Evolutionary conservation across 345 rosid genomes (phyloP).

Genomic region (Arabis alpina): DNA sequence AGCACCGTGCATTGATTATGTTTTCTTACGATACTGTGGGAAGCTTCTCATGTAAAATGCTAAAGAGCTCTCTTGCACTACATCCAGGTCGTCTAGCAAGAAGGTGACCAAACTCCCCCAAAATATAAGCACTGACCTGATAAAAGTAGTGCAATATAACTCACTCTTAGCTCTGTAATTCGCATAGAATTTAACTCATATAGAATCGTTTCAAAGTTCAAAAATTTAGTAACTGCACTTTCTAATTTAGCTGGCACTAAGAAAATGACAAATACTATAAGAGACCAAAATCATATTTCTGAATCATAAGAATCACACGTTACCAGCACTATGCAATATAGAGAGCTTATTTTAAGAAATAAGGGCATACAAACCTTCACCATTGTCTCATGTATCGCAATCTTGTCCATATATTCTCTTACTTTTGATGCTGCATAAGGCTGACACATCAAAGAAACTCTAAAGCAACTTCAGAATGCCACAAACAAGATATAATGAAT

Average conservation of each 20-base stretch:
- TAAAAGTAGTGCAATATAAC: slow-evolving; percentile 3
- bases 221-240: slow-evolving; percentile 23
- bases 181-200: not conserved
- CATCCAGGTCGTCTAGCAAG: slow-evolving; percentile 96
- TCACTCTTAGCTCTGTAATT: slow-evolving; percentile 25
- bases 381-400: slow-evolving; percentile 98
- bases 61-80: slow-evolving; percentile 91
- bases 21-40: slow-evolving; percentile 93
- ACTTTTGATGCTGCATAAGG: slow-evolving; percentile 97
- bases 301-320: not conserved
- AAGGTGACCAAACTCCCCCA: slow-evolving; percentile 98
- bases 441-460: slow-evolving; percentile 52
- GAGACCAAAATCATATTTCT: no score
- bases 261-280: no score
- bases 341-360: slow-evolving; percentile 10
- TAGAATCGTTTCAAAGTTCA: no score
- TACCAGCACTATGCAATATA: slow-evolving; percentile 8
- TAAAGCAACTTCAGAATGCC: slow-evolving; percentile 35
- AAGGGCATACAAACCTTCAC: slow-evolving; percentile 74
- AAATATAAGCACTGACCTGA: slow-evolving; percentile 96
- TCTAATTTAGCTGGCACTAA: not conserved
- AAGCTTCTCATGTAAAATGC: slow-evolving; percentile 88
- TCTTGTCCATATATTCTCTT: slow-evolving; percentile 90
- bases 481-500: slow-evolving; percentile 8
- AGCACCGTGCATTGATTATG: slow-evolving; percentile 21